Conservation (phyloP, 495 filamentous ascomycete species). For the Aspergillus incahuasiensis region DNA sequence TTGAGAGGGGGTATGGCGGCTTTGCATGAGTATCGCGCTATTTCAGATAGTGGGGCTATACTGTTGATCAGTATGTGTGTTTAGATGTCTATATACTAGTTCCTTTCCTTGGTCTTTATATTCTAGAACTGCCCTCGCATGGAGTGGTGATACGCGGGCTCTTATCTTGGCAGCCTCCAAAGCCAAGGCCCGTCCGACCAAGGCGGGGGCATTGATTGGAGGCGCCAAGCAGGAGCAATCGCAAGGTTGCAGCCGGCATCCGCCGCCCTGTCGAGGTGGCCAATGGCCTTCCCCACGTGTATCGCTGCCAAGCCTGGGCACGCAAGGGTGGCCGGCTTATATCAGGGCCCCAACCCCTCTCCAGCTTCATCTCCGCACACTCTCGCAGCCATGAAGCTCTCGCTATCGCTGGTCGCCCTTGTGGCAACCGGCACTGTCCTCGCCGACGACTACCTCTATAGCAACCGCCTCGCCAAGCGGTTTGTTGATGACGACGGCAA, state of each 20-base stretch:
- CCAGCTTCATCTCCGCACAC: not conserved
- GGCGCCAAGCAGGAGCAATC: no score
- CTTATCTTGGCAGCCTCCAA: no score
- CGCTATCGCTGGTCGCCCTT: conserved; percentile 1
- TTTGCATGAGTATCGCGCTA: no score
- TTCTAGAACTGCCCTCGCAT: no score
- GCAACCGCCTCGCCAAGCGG: not conserved
- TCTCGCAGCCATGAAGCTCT: not conserved
- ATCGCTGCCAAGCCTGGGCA: not conserved
- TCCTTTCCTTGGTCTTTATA: no score
- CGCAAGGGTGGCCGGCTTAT: not conserved
- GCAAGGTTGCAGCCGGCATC: not conserved
- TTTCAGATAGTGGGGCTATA: no score
- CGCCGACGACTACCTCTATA: conserved; percentile 6
- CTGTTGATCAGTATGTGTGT: no score
- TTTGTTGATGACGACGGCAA: conserved; percentile 1
- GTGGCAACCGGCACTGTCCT: not conserved
- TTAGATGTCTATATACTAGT: no score
- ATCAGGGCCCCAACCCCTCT: not conserved
- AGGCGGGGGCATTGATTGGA: no score
- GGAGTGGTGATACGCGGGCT: no score
- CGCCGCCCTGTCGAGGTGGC: not conserved
- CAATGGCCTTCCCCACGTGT: conserved; percentile 1
- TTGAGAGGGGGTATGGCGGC: no score
- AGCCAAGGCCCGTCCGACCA: no score